Evolutionary conservation across 805 yeast genomes (phyloP).

Genomic region (Nakazawaea ambrosiae): DNA sequence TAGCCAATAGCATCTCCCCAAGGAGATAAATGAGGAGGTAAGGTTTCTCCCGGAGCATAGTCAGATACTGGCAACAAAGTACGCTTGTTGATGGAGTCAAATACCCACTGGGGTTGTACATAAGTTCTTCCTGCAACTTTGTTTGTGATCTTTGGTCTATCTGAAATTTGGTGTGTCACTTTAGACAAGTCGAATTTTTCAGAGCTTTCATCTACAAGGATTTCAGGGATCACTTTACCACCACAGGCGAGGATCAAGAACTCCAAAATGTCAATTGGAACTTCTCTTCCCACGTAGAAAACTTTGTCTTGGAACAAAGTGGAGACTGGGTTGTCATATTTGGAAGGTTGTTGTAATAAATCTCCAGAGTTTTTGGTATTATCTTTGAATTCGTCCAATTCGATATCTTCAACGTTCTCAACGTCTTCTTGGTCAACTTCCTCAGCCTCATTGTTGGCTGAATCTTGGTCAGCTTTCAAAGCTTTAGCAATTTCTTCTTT

Average conservation of each 20-base stretch:
- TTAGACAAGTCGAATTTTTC: slow-evolving; percentile 50
- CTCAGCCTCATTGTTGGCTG: slow-evolving; percentile 27
- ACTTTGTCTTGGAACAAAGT: slow-evolving; percentile 65
- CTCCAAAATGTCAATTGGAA: slow-evolving; percentile 85
- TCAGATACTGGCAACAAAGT: slow-evolving; percentile 67
- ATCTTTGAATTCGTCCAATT: slow-evolving; percentile 68
- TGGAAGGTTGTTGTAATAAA: slow-evolving; percentile 62
- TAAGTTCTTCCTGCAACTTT: slow-evolving; percentile 90
- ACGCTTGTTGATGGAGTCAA: slow-evolving; percentile 81
- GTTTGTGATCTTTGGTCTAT: slow-evolving; percentile 74
- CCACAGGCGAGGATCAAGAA: slow-evolving; percentile 82
- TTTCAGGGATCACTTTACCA: slow-evolving; percentile 79
- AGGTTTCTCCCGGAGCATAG: slow-evolving; percentile 89
- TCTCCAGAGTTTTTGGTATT: slow-evolving; percentile 61
- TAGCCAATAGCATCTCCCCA: slow-evolving; percentile 96
- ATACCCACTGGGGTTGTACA: slow-evolving; percentile 97
- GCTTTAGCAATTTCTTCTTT: slow-evolving; percentile 40
- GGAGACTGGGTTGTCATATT: slow-evolving; percentile 51
- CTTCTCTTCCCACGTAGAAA: slow-evolving; percentile 92
- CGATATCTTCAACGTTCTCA: slow-evolving; percentile 36
- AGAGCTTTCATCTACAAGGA: slow-evolving; percentile 70
- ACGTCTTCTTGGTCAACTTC: slow-evolving; percentile 29
- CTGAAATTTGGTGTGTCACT: slow-evolving; percentile 91
- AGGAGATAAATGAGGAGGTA: slow-evolving; percentile 97
- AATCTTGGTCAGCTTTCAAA: slow-evolving; percentile 43